phyloP scores from a whole-genome alignment of 108 stramenopile genomes.

The Thalassiosira profunda region DNA sequence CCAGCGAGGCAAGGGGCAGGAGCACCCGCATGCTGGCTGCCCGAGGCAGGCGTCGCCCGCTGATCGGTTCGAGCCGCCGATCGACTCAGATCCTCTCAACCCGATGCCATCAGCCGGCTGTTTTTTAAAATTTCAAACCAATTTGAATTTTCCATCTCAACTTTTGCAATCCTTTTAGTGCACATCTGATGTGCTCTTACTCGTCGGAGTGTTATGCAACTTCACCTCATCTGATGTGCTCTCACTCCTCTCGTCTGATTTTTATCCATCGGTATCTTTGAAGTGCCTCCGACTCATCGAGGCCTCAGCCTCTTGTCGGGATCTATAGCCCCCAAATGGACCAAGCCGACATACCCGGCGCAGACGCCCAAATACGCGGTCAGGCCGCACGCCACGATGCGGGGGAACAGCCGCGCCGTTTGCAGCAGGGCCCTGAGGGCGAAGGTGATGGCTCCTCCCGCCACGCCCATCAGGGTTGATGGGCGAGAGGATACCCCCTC shows the following conservation, averaged over 20 bases:
- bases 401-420: background rate
- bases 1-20: slow-evolving; percentile 1
- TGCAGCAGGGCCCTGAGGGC: background rate
- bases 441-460: too few relatives aligned
- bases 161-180: too few relatives aligned
- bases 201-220: background rate
- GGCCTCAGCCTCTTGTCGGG: background rate
- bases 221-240: background rate
- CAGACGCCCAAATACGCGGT: background rate
- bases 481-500: background rate
- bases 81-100: too few relatives aligned
- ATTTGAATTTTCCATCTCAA: too few relatives aligned
- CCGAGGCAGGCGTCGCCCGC: background rate
- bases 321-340: background rate
- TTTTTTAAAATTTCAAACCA: too few relatives aligned
- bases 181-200: too few relatives aligned
- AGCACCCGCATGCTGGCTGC: background rate
- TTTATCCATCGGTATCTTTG: background rate
- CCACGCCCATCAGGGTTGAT: background rate
- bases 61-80: background rate
- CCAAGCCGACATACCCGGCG: background rate
- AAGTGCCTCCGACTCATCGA: too few relatives aligned
- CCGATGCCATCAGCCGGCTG: too few relatives aligned
- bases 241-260: background rate
- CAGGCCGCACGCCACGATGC: background rate